Conservation (phyloP, 2,329 filamentous ascomycete genomes). For the Colletotrichum endophyticum region DNA sequence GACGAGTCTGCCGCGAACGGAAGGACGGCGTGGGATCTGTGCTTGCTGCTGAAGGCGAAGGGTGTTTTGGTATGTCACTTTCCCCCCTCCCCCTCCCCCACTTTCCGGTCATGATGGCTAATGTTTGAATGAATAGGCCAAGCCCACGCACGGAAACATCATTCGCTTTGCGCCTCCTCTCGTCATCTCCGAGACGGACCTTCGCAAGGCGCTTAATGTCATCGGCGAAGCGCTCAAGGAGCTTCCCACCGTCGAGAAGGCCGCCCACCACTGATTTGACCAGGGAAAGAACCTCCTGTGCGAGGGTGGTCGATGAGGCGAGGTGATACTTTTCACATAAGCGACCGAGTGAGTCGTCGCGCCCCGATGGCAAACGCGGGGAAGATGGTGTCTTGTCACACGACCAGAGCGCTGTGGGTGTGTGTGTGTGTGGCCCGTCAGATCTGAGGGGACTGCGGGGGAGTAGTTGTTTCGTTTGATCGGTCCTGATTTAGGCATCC, state of each 20-base stretch:
- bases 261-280: constrained; percentile 38
- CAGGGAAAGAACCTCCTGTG: not conserved
- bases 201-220: constrained; percentile 76
- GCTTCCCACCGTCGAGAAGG: constrained; percentile 65
- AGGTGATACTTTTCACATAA: not conserved
- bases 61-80: constrained; percentile 73
- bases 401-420: not conserved
- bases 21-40: constrained; percentile 93
- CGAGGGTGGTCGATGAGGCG: not conserved
- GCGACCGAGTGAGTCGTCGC: not conserved
- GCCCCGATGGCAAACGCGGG: not conserved
- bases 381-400: not conserved
- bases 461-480: not conserved
- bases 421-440: not conserved
- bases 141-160: constrained; percentile 98
- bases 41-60: constrained; percentile 94
- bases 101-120: not conserved
- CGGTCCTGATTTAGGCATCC: not conserved
- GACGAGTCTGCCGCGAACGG: constrained; percentile 87
- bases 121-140: constrained; percentile 67
- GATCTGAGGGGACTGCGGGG: not conserved
- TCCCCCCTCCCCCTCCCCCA: not conserved
- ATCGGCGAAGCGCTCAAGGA: constrained; percentile 84
- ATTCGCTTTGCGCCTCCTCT: constrained; percentile 96
- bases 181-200: constrained; percentile 89